These are phyloP conservation scores for Penicillium freii DNA, from an alignment of 2,329 filamentous ascomycete genomes.

Conservation along the genomic window DNA sequence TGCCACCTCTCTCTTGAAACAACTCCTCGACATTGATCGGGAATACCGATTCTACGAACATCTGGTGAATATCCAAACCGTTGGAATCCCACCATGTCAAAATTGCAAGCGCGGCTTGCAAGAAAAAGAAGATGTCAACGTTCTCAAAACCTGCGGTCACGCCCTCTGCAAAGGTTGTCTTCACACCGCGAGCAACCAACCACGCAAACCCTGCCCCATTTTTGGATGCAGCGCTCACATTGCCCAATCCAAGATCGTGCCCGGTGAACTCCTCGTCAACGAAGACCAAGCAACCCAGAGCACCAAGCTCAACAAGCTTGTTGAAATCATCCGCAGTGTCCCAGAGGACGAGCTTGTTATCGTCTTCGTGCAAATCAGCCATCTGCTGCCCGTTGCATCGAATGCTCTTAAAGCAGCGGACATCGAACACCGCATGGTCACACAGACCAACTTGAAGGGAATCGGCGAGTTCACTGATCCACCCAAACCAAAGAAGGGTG, in stretches of 20 bases:
- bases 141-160: constrained; percentile 55
- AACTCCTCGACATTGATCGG: constrained; percentile 21
- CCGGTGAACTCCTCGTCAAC: constrained; percentile 36
- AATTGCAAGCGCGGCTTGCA: constrained; percentile 31
- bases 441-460: constrained; percentile 23
- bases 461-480: constrained; percentile 37
- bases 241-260: constrained; percentile 43
- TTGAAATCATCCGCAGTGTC: constrained; percentile 46
- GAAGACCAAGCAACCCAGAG: constrained; percentile 38
- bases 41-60: constrained; percentile 24
- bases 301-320: constrained; percentile 49
- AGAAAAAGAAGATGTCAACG: constrained; percentile 32
- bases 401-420: constrained; percentile 28
- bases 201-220: constrained; percentile 40
- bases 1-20: constrained; percentile 23
- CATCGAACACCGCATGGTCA: constrained; percentile 40
- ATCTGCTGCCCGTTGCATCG: constrained; percentile 43
- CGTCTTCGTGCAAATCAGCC: constrained; percentile 55
- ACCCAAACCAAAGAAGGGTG: neutral
- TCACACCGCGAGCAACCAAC: constrained; percentile 9
- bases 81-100: constrained; percentile 6
- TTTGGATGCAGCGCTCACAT: constrained; percentile 43
- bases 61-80: constrained; percentile 21
- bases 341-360: constrained; percentile 51
- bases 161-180: constrained; percentile 48